phyloP scores from a whole-genome alignment of 139 green algal species.

The Dunaliella sp. region DNA sequence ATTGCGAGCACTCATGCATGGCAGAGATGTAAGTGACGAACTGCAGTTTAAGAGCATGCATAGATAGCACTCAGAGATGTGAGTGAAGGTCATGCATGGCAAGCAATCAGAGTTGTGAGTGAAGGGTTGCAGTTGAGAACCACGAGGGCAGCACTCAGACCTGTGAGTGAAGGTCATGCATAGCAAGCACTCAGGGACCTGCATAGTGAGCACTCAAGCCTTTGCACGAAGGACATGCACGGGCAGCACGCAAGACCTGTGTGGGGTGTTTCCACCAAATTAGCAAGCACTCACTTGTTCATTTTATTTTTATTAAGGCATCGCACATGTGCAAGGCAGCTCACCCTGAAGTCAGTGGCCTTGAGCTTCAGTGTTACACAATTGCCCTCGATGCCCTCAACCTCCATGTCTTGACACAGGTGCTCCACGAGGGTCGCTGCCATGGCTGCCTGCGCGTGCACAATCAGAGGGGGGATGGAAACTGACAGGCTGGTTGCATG shows the following conservation, averaged over 20 bases:
- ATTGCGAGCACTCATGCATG: no score
- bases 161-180: no score
- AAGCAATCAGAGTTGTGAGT: no score
- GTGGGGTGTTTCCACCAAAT: neutral
- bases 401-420: constrained; percentile 66
- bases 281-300: neutral
- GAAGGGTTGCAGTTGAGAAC: no score
- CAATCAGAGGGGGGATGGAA: neutral
- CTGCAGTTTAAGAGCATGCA: no score
- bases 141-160: no score
- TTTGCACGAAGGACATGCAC: neutral
- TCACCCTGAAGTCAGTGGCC: constrained; percentile 65
- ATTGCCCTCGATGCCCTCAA: constrained; percentile 66
- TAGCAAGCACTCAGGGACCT: no score
- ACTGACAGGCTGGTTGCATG: neutral
- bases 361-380: constrained; percentile 89
- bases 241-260: neutral
- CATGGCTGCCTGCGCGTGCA: constrained; percentile 6
- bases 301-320: neutral
- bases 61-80: no score
- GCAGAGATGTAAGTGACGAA: no score
- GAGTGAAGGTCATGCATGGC: no score
- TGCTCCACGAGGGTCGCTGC: constrained; percentile 52
- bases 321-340: neutral
- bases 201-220: neutral